Percentiles rank a stretch among this genome's conserved stretches.
Conservation (phyloP, 2,329 filamentous ascomycete genomes). For the Pseudocercospora musae region DNA sequence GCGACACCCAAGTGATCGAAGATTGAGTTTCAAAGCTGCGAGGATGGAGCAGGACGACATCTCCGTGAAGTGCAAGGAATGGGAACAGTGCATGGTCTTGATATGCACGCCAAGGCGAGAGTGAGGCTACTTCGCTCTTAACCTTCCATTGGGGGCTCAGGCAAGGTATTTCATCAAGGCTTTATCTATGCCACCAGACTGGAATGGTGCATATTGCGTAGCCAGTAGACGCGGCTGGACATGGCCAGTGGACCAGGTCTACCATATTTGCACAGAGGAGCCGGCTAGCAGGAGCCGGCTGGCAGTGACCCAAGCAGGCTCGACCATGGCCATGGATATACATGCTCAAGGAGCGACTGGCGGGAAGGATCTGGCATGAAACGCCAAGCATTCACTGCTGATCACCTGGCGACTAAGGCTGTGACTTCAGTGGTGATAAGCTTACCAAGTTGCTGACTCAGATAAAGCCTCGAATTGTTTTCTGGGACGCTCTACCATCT, state of each 20-base stretch:
- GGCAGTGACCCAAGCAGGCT: not conserved
- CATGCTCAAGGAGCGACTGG: not conserved
- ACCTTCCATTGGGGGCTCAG: not conserved
- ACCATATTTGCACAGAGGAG: not conserved
- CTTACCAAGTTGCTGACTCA: not conserved
- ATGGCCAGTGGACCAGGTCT: not conserved
- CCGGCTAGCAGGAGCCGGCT: not conserved
- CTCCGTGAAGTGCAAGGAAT: not conserved
- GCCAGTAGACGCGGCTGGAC: not conserved
- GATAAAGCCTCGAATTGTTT: not conserved
- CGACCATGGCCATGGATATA: not conserved
- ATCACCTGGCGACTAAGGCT: not conserved
- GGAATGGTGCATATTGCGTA: not conserved
- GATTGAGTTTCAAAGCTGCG: not conserved
- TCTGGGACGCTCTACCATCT: not conserved
- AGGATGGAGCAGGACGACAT: not conserved
- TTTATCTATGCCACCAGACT: not conserved
- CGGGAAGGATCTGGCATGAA: not conserved
- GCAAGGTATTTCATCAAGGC: not conserved
- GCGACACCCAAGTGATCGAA: not conserved
- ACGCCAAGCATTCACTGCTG: not conserved
- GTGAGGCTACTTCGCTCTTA: not conserved
- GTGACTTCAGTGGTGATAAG: not conserved
- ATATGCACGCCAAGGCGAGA: too few species aligned
- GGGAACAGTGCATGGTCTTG: too few species aligned